Conservation (phyloP, 1,284 basidiomycete genomes). For the Ganoderma multipileum region DNA sequence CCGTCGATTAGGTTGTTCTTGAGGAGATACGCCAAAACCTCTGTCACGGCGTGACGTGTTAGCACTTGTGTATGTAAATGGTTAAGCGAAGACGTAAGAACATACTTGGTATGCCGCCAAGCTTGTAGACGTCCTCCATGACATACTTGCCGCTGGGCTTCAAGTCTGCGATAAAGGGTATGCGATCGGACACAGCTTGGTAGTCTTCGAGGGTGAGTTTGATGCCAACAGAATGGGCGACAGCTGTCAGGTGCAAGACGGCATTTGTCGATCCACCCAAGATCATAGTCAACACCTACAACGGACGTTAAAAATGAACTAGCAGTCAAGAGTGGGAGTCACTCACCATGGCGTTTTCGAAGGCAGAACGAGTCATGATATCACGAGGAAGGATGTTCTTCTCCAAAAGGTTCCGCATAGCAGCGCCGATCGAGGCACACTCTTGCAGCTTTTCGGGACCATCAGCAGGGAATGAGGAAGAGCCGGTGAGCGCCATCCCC, state of each 20-base stretch:
- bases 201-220: slow-evolving; percentile 86
- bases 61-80: background rate
- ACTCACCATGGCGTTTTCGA: slow-evolving; percentile 94
- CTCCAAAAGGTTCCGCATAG: slow-evolving; percentile 87
- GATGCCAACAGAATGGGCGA: slow-evolving; percentile 89
- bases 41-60: slow-evolving; percentile 46
- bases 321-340: background rate
- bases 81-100: slow-evolving; percentile 20
- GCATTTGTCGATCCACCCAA: slow-evolving; percentile 95
- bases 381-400: slow-evolving; percentile 93
- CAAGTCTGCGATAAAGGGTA: slow-evolving; percentile 89
- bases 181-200: slow-evolving; percentile 84
- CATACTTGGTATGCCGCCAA: slow-evolving; percentile 88
- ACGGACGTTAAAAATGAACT: background rate
- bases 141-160: slow-evolving; percentile 93
- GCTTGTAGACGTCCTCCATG: slow-evolving; percentile 90
- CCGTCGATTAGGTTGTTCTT: slow-evolving; percentile 87
- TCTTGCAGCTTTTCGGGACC: slow-evolving; percentile 88
- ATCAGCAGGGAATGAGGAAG: slow-evolving; percentile 93
- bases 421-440: slow-evolving; percentile 80
- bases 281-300: slow-evolving; percentile 89
- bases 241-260: slow-evolving; percentile 89
- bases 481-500: slow-evolving; percentile 97
- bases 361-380: slow-evolving; percentile 95
- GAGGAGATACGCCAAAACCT: slow-evolving; percentile 82